Percentiles rank a stretch among this genome's conserved stretches.
Conservation (phyloP, 805 yeast species). For the Myxozyma nipponensis region DNA sequence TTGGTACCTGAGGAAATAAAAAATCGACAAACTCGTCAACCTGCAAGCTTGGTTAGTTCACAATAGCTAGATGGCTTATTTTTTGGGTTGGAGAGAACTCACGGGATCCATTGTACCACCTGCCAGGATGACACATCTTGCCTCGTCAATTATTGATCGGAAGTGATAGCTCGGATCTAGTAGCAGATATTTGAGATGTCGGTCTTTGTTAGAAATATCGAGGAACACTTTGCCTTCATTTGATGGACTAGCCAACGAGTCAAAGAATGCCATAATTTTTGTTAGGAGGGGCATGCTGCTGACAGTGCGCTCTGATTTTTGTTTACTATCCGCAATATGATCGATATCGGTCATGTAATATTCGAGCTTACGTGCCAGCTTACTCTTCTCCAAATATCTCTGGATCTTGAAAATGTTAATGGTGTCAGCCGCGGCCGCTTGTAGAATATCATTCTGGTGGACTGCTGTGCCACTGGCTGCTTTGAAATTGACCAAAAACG, state of each 20-base stretch:
- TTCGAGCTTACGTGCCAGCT: constrained; percentile 81
- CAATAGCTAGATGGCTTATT: no score
- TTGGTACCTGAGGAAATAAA: constrained; percentile 56
- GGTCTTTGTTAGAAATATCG: constrained; percentile 40
- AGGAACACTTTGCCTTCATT: constrained; percentile 76
- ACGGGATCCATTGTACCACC: constrained; percentile 95
- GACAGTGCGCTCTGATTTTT: background rate
- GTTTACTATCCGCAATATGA: constrained; percentile 2
- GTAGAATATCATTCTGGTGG: constrained; percentile 50
- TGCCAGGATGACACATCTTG: constrained; percentile 71
- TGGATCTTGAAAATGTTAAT: constrained; percentile 67
- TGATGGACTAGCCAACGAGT: constrained; percentile 66
- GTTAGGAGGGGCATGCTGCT: constrained; percentile 54
- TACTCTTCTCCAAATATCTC: constrained; percentile 58
- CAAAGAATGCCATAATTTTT: constrained; percentile 60
- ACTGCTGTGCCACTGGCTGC: constrained; percentile 51
- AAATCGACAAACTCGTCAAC: constrained; percentile 62
- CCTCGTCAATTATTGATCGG: constrained; percentile 57
- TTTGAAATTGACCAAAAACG: constrained; percentile 15
- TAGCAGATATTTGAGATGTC: constrained; percentile 60
- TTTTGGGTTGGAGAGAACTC: background rate
- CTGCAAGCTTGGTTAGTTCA: background rate
- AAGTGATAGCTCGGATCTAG: constrained; percentile 76
- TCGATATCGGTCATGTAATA: constrained; percentile 41
- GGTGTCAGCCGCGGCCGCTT: constrained; percentile 60